Evolutionary conservation across 2,329 filamentous ascomycete genomes (phyloP).

Genomic region (Pseudogymnoascus sp.): DNA sequence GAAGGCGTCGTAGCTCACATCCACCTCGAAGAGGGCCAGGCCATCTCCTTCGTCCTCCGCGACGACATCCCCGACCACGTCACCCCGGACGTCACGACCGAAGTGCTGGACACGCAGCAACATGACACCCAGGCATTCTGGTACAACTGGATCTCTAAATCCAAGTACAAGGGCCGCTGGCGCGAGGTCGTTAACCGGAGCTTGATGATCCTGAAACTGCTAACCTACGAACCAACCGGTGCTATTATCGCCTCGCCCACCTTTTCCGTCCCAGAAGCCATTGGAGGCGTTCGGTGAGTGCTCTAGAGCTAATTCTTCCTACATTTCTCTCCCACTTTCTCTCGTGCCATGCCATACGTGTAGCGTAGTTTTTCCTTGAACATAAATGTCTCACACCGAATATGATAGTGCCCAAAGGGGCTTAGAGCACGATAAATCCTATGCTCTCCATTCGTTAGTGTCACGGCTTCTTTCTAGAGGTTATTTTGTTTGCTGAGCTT

Average conservation of each 20-base stretch:
- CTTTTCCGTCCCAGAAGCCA: constrained; percentile 67
- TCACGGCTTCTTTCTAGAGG: not conserved
- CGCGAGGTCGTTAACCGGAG: constrained; percentile 63
- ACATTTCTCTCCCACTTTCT: not conserved
- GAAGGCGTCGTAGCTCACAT: constrained; percentile 55
- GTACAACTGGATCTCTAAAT: constrained; percentile 64
- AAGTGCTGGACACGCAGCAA: constrained; percentile 53
- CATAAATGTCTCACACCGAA: not conserved
- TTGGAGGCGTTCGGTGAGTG: constrained; percentile 49
- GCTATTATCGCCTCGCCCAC: constrained; percentile 70
- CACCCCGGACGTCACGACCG: constrained; percentile 47
- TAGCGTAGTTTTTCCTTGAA: not conserved
- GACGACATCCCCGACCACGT: constrained; percentile 51
- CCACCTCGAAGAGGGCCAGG: constrained; percentile 54
- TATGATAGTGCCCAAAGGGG: not conserved
- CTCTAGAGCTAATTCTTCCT: not conserved
- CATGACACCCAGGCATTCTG: constrained; percentile 63
- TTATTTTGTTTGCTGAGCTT: too few species aligned
- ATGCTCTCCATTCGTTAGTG: not conserved
- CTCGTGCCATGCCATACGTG: not conserved
- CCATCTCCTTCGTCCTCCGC: constrained; percentile 59
- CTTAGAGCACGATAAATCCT: not conserved
- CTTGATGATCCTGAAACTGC: constrained; percentile 64
- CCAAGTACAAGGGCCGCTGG: constrained; percentile 63
- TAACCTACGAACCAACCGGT: constrained; percentile 71